Evolutionary conservation across 1,284 basidiomycete species (phyloP), one percentile per base, ranked within the genome.

Genomic region (Ganoderma lingzhi): DNA sequence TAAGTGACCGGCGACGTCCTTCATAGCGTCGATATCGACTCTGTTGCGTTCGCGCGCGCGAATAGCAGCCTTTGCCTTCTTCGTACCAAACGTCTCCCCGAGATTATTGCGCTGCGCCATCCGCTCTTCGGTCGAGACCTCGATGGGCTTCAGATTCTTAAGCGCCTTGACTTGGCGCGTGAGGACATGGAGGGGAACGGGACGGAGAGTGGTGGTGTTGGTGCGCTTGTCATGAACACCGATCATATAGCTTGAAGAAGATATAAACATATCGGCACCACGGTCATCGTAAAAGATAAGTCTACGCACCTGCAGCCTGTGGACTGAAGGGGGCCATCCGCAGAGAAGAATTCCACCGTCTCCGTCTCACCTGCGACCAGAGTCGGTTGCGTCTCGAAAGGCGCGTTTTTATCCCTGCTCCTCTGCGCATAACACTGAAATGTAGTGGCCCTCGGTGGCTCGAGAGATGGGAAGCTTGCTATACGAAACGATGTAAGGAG

Each of bases 31-130:
- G 17, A 94, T 88, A 81, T 97, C 95, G 45, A 98, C 90, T 78
- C 90, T 90, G 82, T 96, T 96, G 71, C 96, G 87, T 80, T 96
- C 95, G 69, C 89, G 88, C 2, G 94, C 92, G 68, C 89, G 88
- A 75, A 98, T 96, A 39, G 90, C 91, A 17, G 90, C 89, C 81
- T 95, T 93, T 48, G 95, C 94, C 79, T 97, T 98, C 82, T 95
- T 94, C 15, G 96, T 97, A 30, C 96, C 96, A 74, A 98, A 98
- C 1, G 93, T 89, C 78, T 95, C 92, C 41, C 96, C 96, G 1
- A 98, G 88, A n/a, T 88, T 85, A 70, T 90, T 94, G 37, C 93
- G 87, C 44, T 91, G 90, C 63, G 88, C 85, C 60, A 86, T 82
- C 69, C 89, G 90, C 72, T 90, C 87, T 41, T 86, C 77, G 28